Evolutionary conservation across 164 flowering plant species (phyloP), one percentile per base, ranked within the genome.

Genomic region (Vitis rupestris): DNA sequence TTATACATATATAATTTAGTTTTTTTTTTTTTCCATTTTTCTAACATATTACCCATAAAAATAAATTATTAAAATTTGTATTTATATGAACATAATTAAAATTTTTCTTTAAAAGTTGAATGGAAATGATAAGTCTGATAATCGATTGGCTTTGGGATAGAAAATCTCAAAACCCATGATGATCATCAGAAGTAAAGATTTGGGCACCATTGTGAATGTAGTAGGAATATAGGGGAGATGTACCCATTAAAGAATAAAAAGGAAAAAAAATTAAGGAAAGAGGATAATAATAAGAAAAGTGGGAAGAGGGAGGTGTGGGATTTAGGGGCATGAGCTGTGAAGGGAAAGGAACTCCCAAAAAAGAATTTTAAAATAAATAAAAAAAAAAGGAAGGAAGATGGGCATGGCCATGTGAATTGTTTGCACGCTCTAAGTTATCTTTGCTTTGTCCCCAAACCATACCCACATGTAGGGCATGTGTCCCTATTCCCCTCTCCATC

Each of bases 381-480:
- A 27, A 17, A 17, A 23, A 55, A 58, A 63, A 31, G 31, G 19
- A 37, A 11, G 16, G 61, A n/a, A 8, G 50, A 30, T 57, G 56
- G 52, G 69, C 73, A 72, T 76, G 30, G 77, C 77, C 83, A 80
- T 78, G 84, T 85, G 89, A 70, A 76, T 59, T 74, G 74, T 70
- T 74, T 61, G 79, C 78, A 67, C 71, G 75, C 79, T 61, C 75
- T 70, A 65, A 63, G 71, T 74, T 78, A 61, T 65, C 70, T 76
- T 85, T 74, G 69, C 86, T 79, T 81, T 81, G 82, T 77, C 80
- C 78, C 78, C 77, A 79, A 81, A 80, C 79, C 80, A 78, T 19
- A 65, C 80, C 75, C 88, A 79, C 88, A 85, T 82, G 88, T 76
- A 76, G 84, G 82, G 73, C 59, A 75, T 65, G 29, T 68, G 71